Conservation (phyloP, 2,329 filamentous ascomycete species). For the Talaromyces sp. region DNA sequence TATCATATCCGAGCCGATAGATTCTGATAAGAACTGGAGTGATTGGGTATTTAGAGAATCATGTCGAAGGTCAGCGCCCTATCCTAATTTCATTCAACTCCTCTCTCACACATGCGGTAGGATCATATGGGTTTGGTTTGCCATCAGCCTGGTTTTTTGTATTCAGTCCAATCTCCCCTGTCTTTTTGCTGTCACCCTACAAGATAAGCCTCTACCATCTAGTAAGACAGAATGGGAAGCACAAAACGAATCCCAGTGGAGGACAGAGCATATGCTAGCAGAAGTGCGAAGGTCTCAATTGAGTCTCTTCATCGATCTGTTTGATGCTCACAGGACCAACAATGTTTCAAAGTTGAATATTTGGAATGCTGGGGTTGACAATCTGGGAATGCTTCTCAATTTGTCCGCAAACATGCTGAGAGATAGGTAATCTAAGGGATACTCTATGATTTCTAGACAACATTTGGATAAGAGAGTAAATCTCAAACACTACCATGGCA, state of each 20-base stretch:
- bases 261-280: constrained; percentile 2
- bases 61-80: constrained; percentile 4
- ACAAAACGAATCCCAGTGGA: constrained; percentile 9
- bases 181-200: constrained; percentile 1
- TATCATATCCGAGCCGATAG: not conserved
- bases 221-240: constrained; percentile 12
- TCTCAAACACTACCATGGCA: constrained; percentile 17
- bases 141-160: constrained; percentile 6
- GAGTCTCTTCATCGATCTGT: constrained; percentile 4
- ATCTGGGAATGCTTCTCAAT: constrained; percentile 10
- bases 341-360: constrained; percentile 1
- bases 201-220: constrained; percentile 4
- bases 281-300: not conserved
- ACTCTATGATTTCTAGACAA: not conserved
- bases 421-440: not conserved
- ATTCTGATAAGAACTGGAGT: constrained; percentile 3
- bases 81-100: not conserved
- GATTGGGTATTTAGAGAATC: constrained; percentile 12
- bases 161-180: constrained; percentile 5
- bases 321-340: not conserved
- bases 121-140: constrained; percentile 11
- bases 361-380: constrained; percentile 10
- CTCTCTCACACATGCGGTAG: not conserved
- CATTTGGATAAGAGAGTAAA: not conserved
- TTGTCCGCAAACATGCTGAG: constrained; percentile 4